Evolutionary conservation across 371 early-diverging fungal species (phyloP).

Genomic region (Dinochytrium kinnereticum): DNA sequence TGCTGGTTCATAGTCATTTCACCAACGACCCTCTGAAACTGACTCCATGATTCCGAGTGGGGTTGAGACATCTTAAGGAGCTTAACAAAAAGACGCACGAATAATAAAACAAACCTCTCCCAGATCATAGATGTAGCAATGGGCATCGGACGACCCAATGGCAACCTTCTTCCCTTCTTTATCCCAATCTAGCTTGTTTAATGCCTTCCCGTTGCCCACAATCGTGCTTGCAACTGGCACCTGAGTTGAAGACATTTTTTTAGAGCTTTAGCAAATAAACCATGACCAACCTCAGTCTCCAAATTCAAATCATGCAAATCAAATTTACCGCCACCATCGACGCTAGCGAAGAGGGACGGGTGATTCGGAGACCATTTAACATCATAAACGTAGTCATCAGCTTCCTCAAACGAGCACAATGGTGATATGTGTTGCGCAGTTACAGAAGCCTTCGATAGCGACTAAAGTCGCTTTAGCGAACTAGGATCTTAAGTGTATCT

Average conservation of each 20-base stretch:
- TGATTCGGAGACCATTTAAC: conserved; percentile 95
- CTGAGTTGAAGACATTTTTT: conserved; percentile 24
- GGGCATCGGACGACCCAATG: conserved; percentile 87
- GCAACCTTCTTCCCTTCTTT: conserved; percentile 83
- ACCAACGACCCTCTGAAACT: conserved; percentile 10
- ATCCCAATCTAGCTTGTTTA: conserved; percentile 93
- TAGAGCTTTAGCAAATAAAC: not conserved
- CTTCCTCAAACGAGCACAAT: conserved; percentile 87
- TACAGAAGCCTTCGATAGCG: conserved; percentile 67
- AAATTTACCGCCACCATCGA: conserved; percentile 89
- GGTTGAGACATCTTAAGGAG: conserved; percentile 15
- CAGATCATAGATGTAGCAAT: conserved; percentile 86
- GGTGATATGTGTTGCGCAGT: conserved; percentile 67
- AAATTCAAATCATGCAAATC: conserved; percentile 90
- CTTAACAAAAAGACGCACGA: not conserved
- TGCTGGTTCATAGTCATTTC: not conserved
- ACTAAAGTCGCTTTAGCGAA: conserved; percentile 40
- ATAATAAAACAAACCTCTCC: conserved; percentile 69
- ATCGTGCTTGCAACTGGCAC: conserved; percentile 72
- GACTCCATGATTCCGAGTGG: conserved; percentile 3
- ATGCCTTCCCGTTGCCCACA: conserved; percentile 74
- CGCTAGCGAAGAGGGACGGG: conserved; percentile 91
- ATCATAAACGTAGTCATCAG: conserved; percentile 95
- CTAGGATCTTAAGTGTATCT: conserved; percentile 1
- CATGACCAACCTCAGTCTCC: conserved; percentile 76